A percentile compares a stretch with the other conserved stretches of the same genome.
These are phyloP conservation scores for Gossypium davidsonii DNA, from an alignment of 441 rosid genomes.

Conservation along the genomic window DNA sequence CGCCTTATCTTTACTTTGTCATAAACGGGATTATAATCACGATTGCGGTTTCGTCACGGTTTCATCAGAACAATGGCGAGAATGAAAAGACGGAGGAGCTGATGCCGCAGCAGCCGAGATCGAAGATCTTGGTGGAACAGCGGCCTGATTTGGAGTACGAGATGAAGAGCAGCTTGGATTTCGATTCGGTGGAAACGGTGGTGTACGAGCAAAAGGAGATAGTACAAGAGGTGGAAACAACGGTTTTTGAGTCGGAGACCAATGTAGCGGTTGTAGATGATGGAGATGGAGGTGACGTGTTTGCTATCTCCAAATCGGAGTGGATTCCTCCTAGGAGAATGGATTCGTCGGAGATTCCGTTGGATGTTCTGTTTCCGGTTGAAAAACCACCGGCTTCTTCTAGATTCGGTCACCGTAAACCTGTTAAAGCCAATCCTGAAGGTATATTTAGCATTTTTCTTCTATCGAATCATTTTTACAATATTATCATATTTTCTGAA, in stretches of 20 bases:
- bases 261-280: conserved; percentile 19
- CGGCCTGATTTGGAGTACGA: conserved; percentile 16
- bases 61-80: conserved; percentile 23
- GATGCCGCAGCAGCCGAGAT: background rate
- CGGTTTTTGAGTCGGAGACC: conserved; percentile 28
- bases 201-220: conserved; percentile 13
- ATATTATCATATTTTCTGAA: background rate
- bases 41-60: conserved; percentile 55
- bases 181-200: background rate
- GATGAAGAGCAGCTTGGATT: conserved; percentile 9
- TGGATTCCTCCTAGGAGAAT: conserved; percentile 30
- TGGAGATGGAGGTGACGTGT: conserved; percentile 26
- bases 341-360: conserved; percentile 27
- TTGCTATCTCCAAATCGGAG: conserved; percentile 24
- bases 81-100: conserved; percentile 16
- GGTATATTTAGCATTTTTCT: conserved; percentile 32
- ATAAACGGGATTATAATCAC: conserved; percentile 62
- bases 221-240: conserved; percentile 11
- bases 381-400: conserved; percentile 52
- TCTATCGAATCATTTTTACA: background rate
- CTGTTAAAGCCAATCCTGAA: conserved; percentile 46
- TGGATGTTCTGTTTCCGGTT: conserved; percentile 30
- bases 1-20: conserved; percentile 63
- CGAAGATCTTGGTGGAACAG: conserved; percentile 12
- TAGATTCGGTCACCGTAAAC: conserved; percentile 51